Evolutionary conservation across 768 basidiomycete genomes (phyloP).

Genomic region (Polyporus arcularius): DNA sequence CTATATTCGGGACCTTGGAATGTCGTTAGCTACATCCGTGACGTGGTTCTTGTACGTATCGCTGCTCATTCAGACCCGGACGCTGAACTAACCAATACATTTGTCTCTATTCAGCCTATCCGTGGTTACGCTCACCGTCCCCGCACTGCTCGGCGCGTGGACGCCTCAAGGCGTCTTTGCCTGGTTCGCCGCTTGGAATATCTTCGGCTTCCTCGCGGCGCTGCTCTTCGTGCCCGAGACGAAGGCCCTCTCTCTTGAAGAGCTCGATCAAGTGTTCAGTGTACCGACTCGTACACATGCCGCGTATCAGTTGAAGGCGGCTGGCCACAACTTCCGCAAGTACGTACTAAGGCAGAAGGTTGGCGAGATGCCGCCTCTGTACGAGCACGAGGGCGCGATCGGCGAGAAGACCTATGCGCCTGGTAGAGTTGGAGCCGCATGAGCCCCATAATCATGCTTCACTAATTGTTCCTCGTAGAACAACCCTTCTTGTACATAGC

Average conservation of each 20-base stretch:
- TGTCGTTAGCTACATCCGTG: no score
- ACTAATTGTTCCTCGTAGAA: no score
- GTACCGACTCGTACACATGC: conserved; percentile 54
- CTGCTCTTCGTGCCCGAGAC: conserved; percentile 69
- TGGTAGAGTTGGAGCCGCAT: no score
- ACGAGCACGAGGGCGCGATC: conserved; percentile 39
- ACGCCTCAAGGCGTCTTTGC: conserved; percentile 69
- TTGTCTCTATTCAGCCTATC: conserved; percentile 42
- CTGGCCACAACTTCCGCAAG: conserved; percentile 51
- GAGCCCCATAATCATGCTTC: no score
- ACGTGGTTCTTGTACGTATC: no score
- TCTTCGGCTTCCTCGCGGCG: conserved; percentile 56
- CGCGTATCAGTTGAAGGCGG: conserved; percentile 51
- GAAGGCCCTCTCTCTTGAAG: conserved; percentile 63
- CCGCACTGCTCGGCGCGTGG: conserved; percentile 59
- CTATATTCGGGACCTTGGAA: no score
- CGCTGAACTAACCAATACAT: no score
- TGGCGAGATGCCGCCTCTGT: conserved; percentile 42
- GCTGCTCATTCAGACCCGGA: no score
- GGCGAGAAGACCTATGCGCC: no score
- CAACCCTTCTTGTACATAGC: no score
- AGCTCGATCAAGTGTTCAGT: conserved; percentile 50
- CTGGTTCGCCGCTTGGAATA: conserved; percentile 64
- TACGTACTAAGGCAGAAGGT: conserved; percentile 44
- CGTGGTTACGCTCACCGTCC: conserved; percentile 66